Percentiles rank a stretch among this genome's conserved stretches.
Conservation (phyloP, 2,329 filamentous ascomycete species). For the Tolypocladium tropicale region DNA sequence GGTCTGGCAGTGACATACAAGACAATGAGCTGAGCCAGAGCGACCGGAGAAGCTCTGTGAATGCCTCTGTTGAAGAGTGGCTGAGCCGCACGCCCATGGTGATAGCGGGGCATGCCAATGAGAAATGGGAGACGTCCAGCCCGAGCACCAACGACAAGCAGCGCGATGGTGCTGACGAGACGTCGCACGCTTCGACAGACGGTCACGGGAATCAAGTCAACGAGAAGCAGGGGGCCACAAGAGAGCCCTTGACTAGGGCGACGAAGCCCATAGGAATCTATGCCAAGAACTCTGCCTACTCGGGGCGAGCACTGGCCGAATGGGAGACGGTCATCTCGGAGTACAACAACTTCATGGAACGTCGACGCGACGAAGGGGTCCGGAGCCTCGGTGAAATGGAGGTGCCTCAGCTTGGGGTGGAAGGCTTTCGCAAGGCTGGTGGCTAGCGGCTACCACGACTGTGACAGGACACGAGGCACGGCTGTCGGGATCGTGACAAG, state of each 20-base stretch:
- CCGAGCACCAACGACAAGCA: not conserved
- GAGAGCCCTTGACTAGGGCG: slow-evolving; percentile 28
- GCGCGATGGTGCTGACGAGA: slow-evolving; percentile 1
- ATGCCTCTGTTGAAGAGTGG: slow-evolving; percentile 19
- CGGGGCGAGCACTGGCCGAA: slow-evolving; percentile 65
- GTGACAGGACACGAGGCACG: not conserved
- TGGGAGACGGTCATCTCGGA: slow-evolving; percentile 68
- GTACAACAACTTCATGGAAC: slow-evolving; percentile 72
- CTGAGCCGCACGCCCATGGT: slow-evolving; percentile 9
- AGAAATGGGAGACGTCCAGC: not conserved
- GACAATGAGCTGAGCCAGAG: not conserved
- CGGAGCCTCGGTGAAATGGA: slow-evolving; percentile 57
- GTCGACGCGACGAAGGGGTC: slow-evolving; percentile 64
- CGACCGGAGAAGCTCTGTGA: slow-evolving; percentile 15
- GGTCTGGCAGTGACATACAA: not conserved
- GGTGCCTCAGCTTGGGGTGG: slow-evolving; percentile 30
- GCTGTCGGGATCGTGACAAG: not conserved
- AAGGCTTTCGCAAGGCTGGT: slow-evolving; percentile 28
- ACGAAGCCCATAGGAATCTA: slow-evolving; percentile 35
- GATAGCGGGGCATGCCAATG: not conserved
- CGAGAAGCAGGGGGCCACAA: slow-evolving; percentile 6
- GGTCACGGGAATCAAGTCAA: not conserved
- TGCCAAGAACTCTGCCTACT: slow-evolving; percentile 44
- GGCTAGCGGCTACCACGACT: slow-evolving; percentile 10
- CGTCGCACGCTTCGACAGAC: not conserved